phyloP scores from a whole-genome alignment of 129 eudicot genomes.

The Logfia minima region DNA sequence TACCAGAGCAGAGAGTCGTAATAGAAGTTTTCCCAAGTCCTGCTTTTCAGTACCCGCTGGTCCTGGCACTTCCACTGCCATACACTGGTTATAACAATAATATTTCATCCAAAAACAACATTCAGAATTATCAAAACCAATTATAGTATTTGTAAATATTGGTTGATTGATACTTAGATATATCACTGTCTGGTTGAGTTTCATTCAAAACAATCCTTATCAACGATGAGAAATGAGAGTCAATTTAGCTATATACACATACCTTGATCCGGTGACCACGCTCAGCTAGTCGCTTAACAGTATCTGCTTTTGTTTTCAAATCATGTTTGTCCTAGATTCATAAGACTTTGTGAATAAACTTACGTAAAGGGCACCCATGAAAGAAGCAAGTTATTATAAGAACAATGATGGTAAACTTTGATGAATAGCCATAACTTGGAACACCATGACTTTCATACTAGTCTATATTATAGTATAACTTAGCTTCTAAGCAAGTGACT shows the following conservation, averaged over 20 bases:
- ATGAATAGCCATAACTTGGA: neutral
- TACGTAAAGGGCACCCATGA: neutral
- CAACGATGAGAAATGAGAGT: slow-evolving; percentile 18
- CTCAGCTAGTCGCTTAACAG: slow-evolving; percentile 62
- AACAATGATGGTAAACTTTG: neutral
- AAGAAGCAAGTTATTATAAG: neutral
- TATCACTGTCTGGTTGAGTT: neutral
- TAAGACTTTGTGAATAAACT: slow-evolving; percentile 12
- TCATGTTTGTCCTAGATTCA: slow-evolving; percentile 61
- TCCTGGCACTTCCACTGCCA: slow-evolving; percentile 35
- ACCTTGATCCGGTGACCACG: slow-evolving; percentile 89
- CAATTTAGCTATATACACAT: slow-evolving; percentile 17
- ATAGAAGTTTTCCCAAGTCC: slow-evolving; percentile 49
- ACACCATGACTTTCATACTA: neutral
- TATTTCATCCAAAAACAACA: slow-evolving; percentile 8
- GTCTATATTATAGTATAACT: neutral
- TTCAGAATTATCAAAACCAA: slow-evolving; percentile 5
- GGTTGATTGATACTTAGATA: slow-evolving; percentile 1
- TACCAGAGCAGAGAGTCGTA: slow-evolving; percentile 68
- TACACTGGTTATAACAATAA: slow-evolving; percentile 46
- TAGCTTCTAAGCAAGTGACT: neutral
- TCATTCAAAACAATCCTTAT: neutral
- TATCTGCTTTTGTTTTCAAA: slow-evolving; percentile 72
- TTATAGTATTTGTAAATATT: neutral
- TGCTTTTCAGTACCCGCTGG: slow-evolving; percentile 26